Base-by-base conservation (phyloP, 768 basidiomycete species). In the Russula compacta region DNA sequence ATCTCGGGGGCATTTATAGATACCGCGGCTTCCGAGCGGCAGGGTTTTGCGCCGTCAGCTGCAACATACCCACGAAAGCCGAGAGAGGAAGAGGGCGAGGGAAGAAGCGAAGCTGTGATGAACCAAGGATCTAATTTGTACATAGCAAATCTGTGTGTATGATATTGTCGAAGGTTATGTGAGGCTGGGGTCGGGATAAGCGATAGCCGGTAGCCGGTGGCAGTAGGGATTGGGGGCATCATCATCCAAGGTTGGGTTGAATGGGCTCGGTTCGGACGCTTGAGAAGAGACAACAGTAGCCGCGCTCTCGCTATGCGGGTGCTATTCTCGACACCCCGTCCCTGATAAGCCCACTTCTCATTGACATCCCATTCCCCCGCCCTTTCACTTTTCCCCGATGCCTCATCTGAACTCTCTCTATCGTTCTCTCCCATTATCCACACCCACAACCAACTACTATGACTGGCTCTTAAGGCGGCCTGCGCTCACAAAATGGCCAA, bases 21-120 rank as follows among this genome's bases (percentile, higher is more conserved):
- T 89, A 46, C 87, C 87, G 1, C 88, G 89, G 65, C 80, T 79
- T 0, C 83, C 85, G 0, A 87, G 85, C 5, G 89, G 89, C 1
- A 88, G 89, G 72, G 80, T 81, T 0, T 70, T 89, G 42, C 77
- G 86, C 6, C 74, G 85, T n/a, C 73, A 78, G 3, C 70, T 90
- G 58, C 80, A 83, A 58, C 84, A 86, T 12, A 72, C 48, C 29
- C 48, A 29, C 19, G 60, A 55, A 44, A 49, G 43, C 44, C 24
- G 40, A 11, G 48, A 50, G 36, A 44, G 48, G 29, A 43, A 35
- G 32, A 52, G 19, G 43, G 21, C n/a, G 17, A 39, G 32, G 38
- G 48, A 60, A 14, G 38, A 39, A 40, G 52, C 38, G 14, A 52
- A 33, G n/a, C 32, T 42, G 6, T 50, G n/a, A n/a, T n/a, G n/a